Base-by-base conservation (phyloP, 2,329 filamentous ascomycete species). In the Arachnopeziza araneosa region DNA sequence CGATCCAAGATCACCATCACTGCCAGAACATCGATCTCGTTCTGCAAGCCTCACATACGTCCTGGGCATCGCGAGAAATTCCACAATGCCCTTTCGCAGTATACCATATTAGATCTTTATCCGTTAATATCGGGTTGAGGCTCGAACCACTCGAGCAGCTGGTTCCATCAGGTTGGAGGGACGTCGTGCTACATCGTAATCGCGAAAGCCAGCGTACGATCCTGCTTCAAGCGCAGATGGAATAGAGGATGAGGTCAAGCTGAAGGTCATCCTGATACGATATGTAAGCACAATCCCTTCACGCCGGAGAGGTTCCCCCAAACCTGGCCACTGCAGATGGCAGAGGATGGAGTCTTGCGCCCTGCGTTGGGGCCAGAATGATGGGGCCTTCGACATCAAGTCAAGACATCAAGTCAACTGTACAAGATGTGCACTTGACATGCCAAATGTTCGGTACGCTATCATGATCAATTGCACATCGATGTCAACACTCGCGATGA, bases 1-100 rank as follows among this genome's bases (percentile, higher is more conserved):
- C 87, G 82, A 14, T 86, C 71, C 54, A 91, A 79, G 72, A 90
- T 87, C 0, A 88, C 77, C 0, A 83, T 85, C 1, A 78, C 75
- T 1, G 78, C 79, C 1, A 89, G 72, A 0, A 76, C 69, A 61
- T 89, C 80, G 4, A 87, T 76, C 2, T 81, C 73, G 61, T 83
- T 1, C 85, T 79, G 65, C 89, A 89, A 0, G 76, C 57, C 76
- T 75, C 17, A 73, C 1, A 75, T 62, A 0, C 74, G 75, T 5
- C 59, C 24, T 4, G 77, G 74, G 63, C 86, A 88, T 1, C 83
- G 77, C 1, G 88, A 72, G 0, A 90, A 77, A 66, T 83, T 86
- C 0, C 84, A 82, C 0, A 89, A 61, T 0, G 84, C 87, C 64
- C 80, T 87, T 0, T 78, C 78, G 60, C 86, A 90, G 0, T 77